Evolutionary conservation across 2,329 filamentous ascomycete genomes (phyloP).

Genomic region (Raffaelea deltoideospora): DNA sequence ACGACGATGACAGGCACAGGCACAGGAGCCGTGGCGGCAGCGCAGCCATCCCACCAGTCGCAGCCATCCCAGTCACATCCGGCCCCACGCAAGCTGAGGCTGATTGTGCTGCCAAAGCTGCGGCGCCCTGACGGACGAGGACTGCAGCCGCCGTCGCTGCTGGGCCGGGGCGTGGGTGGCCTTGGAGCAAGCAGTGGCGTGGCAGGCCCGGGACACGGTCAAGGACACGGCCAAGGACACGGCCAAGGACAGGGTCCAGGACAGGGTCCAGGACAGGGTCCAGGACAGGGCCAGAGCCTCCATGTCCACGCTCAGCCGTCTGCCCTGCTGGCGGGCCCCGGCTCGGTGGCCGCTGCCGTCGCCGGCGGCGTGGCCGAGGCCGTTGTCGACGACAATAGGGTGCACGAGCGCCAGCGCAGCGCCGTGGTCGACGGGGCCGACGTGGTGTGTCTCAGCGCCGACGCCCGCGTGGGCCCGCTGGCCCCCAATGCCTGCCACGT

Average conservation of each 20-base stretch:
- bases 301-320: no score
- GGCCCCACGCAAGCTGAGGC: conserved; percentile 49
- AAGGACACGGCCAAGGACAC: no score
- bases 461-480: conserved; percentile 58
- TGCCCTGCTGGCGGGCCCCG: no score
- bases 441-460: conserved; percentile 55
- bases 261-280: conserved; percentile 1
- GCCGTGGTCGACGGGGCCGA: conserved; percentile 49
- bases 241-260: not conserved
- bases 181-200: conserved; percentile 1
- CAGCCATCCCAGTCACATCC: no score
- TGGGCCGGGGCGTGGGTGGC: conserved; percentile 22
- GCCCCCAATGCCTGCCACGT: conserved; percentile 60
- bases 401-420: conserved; percentile 56
- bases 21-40: no score
- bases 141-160: conserved; percentile 37
- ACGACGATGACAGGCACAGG: no score
- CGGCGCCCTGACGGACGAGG: conserved; percentile 41
- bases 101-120: conserved; percentile 52
- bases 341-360: no score
- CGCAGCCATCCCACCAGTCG: no score
- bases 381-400: conserved; percentile 54
- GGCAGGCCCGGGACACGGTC: not conserved
- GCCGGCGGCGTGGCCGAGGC: conserved; percentile 51
- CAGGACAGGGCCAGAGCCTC: conserved; percentile 11